Conservation (phyloP, 2,329 filamentous ascomycete species). For the Polytolypa hystricis region DNA sequence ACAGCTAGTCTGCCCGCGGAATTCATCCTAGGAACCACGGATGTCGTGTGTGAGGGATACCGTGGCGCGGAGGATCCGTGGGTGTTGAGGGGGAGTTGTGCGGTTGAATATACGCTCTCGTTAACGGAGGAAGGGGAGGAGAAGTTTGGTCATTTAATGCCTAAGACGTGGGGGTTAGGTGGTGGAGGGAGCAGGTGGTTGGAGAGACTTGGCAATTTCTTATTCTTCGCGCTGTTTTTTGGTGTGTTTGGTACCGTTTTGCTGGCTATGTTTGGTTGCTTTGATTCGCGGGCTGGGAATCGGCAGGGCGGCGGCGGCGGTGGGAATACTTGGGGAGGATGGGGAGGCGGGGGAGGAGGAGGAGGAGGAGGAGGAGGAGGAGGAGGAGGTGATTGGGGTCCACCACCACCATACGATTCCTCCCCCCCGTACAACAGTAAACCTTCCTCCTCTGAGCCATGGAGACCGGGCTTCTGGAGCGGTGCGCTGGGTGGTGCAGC, state of each 20-base stretch:
- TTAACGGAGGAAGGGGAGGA: conserved; percentile 67
- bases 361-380: conserved; percentile 19
- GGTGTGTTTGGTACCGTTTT: conserved; percentile 13
- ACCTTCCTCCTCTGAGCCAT: no score
- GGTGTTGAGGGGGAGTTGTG: conserved; percentile 85
- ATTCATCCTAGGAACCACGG: conserved; percentile 69
- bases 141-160: conserved; percentile 50
- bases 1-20: conserved; percentile 51
- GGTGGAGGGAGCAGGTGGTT: conserved; percentile 4
- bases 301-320: conserved; percentile 19
- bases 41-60: conserved; percentile 91
- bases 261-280: conserved; percentile 17
- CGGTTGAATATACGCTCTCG: conserved; percentile 73
- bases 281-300: conserved; percentile 12
- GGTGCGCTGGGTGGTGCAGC: conserved; percentile 32
- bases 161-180: conserved; percentile 21
- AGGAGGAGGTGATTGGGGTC: conserved; percentile 22
- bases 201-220: conserved; percentile 15
- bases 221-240: conserved; percentile 24
- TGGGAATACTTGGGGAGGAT: conserved; percentile 14
- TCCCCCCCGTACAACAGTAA: conserved; percentile 14
- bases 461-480: conserved; percentile 39
- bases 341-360: conserved; percentile 14
- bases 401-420: conserved; percentile 32
- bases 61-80: conserved; percentile 63